Evolutionary conservation across 345 rosid genomes (phyloP).

Genomic region (Populus davidiana): DNA sequence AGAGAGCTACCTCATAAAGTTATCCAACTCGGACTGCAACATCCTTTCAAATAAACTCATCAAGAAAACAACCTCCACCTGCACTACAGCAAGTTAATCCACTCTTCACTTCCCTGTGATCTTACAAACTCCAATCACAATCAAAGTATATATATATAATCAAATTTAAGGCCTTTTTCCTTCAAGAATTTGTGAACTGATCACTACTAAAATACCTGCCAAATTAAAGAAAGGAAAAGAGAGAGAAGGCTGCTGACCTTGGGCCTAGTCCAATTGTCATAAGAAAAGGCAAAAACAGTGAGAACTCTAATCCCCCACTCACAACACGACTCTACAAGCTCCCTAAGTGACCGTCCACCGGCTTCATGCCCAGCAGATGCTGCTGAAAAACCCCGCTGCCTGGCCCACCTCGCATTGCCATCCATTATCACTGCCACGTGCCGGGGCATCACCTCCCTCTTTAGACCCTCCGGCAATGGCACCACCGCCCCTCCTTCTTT

Average conservation of each 20-base stretch:
- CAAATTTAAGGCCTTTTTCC: no score
- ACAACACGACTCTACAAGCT: slow-evolving; percentile 48
- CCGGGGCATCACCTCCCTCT: slow-evolving; percentile 51
- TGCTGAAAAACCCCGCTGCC: slow-evolving; percentile 40
- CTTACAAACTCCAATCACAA: not conserved
- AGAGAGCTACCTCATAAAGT: slow-evolving; percentile 36
- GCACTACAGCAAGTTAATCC: slow-evolving; percentile 10
- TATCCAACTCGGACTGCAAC: slow-evolving; percentile 41
- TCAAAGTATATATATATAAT: no score
- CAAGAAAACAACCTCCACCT: slow-evolving; percentile 70
- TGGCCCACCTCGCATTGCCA: slow-evolving; percentile 77
- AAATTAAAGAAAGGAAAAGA: not conserved
- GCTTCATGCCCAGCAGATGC: slow-evolving; percentile 63
- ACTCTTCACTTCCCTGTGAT: not conserved
- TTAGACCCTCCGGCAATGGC: slow-evolving; percentile 44
- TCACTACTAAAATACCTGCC: not conserved
- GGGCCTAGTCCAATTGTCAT: slow-evolving; percentile 78
- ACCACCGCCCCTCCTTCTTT: slow-evolving; percentile 10
- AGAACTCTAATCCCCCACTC: slow-evolving; percentile 67
- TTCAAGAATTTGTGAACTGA: not conserved
- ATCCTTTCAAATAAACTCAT: slow-evolving; percentile 57
- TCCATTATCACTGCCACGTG: slow-evolving; percentile 89
- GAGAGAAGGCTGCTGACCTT: slow-evolving; percentile 28
- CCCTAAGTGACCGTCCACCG: slow-evolving; percentile 53
- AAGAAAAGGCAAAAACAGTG: slow-evolving; percentile 78